Percentiles rank a stretch among this genome's conserved stretches.
Conservation (phyloP, 179 eudicot genomes). For the Beta corolliflora region DNA sequence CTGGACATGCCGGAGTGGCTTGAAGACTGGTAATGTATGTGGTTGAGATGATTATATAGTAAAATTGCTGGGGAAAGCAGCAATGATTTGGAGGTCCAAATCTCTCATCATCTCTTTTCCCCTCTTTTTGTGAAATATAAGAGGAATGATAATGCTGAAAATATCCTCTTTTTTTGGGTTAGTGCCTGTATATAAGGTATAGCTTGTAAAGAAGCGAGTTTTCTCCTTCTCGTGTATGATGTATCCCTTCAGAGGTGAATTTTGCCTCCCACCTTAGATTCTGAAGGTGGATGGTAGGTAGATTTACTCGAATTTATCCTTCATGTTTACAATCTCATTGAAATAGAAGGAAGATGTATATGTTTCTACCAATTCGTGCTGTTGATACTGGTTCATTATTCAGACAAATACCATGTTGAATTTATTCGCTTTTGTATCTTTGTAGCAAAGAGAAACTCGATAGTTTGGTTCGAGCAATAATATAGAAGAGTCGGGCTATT, state of each 20-base stretch:
- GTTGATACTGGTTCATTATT: not conserved
- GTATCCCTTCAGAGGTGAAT: slow-evolving; percentile 14
- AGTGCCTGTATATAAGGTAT: slow-evolving; percentile 26
- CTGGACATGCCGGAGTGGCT: slow-evolving; percentile 80
- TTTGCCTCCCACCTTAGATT: slow-evolving; percentile 21
- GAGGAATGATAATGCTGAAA: slow-evolving; percentile 12
- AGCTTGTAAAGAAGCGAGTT: slow-evolving; percentile 19
- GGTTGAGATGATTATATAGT: not conserved
- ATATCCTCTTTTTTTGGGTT: slow-evolving; percentile 11
- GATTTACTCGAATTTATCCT: not conserved
- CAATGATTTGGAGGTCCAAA: not conserved
- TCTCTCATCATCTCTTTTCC: not conserved
- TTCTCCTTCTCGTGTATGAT: not conserved
- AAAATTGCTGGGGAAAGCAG: not conserved
- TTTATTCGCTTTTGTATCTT: not conserved
- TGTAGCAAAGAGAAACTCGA: not conserved
- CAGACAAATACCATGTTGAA: not conserved
- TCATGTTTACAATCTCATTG: slow-evolving; percentile 13
- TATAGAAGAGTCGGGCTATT: too few species aligned
- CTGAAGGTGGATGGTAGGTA: slow-evolving; percentile 8
- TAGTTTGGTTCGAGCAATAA: too few species aligned
- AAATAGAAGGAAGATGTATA: slow-evolving; percentile 21
- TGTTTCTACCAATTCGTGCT: not conserved
- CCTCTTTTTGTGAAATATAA: not conserved
- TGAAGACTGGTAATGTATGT: slow-evolving; percentile 69